Conservation (phyloP, 2,329 filamentous ascomycete genomes). For the Coniosporium tulheliwenetii region DNA sequence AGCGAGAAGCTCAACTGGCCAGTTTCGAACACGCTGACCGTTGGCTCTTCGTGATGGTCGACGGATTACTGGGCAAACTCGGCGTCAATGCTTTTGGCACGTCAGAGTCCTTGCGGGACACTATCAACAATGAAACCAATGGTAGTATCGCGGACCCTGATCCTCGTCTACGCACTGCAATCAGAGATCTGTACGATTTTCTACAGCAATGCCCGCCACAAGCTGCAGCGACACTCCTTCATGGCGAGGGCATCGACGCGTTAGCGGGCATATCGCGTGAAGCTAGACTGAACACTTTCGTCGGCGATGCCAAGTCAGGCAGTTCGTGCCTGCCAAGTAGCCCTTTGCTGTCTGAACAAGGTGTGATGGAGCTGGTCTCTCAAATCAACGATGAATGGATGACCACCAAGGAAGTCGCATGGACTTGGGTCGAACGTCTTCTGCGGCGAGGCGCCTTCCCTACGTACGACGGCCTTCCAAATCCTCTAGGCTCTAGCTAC, state of each 20-base stretch:
- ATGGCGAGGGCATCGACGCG: constrained; percentile 31
- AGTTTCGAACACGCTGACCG: constrained; percentile 39
- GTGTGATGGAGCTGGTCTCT: constrained; percentile 24
- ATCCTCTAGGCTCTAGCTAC: constrained; percentile 30
- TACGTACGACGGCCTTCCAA: constrained; percentile 3
- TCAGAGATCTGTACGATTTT: constrained; percentile 2
- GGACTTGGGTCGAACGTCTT: constrained; percentile 36
- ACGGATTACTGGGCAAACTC: constrained; percentile 35
- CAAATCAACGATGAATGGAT: constrained; percentile 30
- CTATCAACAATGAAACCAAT: constrained; percentile 8
- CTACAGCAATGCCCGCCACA: constrained; percentile 18
- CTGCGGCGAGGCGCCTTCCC: constrained; percentile 24
- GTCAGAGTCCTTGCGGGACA: constrained; percentile 19
- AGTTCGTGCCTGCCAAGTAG: constrained; percentile 22
- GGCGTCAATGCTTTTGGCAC: constrained; percentile 29
- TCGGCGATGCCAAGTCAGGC: constrained; percentile 37
- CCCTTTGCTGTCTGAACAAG: constrained; percentile 20
- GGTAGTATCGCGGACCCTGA: too few species aligned
- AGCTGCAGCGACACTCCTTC: constrained; percentile 31
- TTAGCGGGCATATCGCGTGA: constrained; percentile 32
- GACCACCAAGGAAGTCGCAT: constrained; percentile 34
- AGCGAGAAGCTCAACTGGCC: constrained; percentile 39
- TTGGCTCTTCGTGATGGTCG: constrained; percentile 38
- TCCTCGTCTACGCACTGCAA: constrained; percentile 1
- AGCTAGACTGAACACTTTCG: constrained; percentile 36